A percentile compares a stretch with the other conserved stretches of the same genome.
Evolutionary conservation across 768 basidiomycete species (phyloP).

Genomic region (Terana coerulea): DNA sequence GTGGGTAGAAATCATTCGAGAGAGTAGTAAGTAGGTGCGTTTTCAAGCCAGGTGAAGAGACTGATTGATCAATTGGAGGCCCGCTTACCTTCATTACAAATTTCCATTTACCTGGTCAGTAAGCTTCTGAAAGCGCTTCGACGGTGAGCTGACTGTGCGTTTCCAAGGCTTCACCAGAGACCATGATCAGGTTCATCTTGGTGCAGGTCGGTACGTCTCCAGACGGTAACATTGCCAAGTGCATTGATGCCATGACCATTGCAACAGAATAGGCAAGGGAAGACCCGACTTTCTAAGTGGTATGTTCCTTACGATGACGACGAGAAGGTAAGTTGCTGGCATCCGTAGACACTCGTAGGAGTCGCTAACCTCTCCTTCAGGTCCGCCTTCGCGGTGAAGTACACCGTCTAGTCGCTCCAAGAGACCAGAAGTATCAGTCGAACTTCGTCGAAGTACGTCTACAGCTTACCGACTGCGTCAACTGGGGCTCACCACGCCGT

Average conservation of each 20-base stretch:
- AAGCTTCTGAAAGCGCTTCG: too few relatives aligned
- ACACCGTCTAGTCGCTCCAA: constrained; percentile 89
- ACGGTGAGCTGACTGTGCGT: too few relatives aligned
- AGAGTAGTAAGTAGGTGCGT: too few relatives aligned
- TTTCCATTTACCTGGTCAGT: too few relatives aligned
- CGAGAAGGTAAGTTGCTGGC: constrained; percentile 68
- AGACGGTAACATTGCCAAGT: background rate
- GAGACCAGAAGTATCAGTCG: constrained; percentile 98
- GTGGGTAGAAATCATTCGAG: too few relatives aligned
- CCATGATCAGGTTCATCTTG: constrained; percentile 96
- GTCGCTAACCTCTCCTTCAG: constrained; percentile 36
- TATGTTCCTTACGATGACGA: constrained; percentile 99
- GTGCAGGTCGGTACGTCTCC: constrained; percentile 65
- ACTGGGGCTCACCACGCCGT: constrained; percentile 6
- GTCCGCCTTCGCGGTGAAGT: constrained; percentile 95
- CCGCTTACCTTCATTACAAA: too few relatives aligned
- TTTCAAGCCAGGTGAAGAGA: too few relatives aligned
- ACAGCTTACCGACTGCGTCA: background rate
- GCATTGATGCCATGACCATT: background rate
- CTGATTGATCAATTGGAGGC: too few relatives aligned
- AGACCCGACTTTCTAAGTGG: constrained; percentile 97
- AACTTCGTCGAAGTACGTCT: constrained; percentile 92
- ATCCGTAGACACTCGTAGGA: too few relatives aligned
- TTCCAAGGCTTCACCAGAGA: background rate
- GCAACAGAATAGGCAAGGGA: constrained; percentile 96